Base-by-base conservation (phyloP, 441 rosid genomes). In the Viola pubescens region DNA sequence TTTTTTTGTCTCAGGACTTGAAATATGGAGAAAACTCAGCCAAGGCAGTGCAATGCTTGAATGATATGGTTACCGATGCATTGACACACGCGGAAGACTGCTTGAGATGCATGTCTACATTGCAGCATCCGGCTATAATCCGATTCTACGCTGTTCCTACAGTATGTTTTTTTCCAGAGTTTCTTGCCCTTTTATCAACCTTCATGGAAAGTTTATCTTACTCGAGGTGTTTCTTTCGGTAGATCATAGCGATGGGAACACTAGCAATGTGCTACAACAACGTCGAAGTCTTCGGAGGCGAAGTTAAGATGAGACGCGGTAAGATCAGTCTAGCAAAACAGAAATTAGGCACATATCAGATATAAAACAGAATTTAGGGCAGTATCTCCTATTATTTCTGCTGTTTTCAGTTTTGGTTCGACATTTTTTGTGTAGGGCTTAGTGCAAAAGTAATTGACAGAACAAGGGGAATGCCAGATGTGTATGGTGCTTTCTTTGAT, bases 191-290 rank as follows among this genome's bases (percentile, higher is more conserved):
- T 70, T 75, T 66, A 66, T 67, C 61, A 19, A 19, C 26, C 26
- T 19, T 1, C 26, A 19, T 19, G 26, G 26, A 19, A 19, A 19
- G 26, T 19, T 19, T 19, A 1, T 19, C 26, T 19, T 19, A 19
- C 26, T 19, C 26, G 26, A 19, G 26, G 26, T 19, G 26, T n/a
- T 66, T 73, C 48, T 64, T 58, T 69, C 74, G 64, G 59, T 70
- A 94, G 99, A 75, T 88, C 70, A 87, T 91, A 95, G 95, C 94
- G 42, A 85, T 91, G 72, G 99, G 95, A 77, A 94, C 99, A 16
- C 79, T 88, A 59, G 90, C 94, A 59, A 59, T 90, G 59, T 87
- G 98, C 81, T 87, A 87, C 79, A 82, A 88, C 84, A 87, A 91
- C 70, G 62, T 87, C 45, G 89, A 91, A 82, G 87, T 94, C 74